Conservation (phyloP, 129 eudicot genomes). For the Pulicaria dysenterica region DNA sequence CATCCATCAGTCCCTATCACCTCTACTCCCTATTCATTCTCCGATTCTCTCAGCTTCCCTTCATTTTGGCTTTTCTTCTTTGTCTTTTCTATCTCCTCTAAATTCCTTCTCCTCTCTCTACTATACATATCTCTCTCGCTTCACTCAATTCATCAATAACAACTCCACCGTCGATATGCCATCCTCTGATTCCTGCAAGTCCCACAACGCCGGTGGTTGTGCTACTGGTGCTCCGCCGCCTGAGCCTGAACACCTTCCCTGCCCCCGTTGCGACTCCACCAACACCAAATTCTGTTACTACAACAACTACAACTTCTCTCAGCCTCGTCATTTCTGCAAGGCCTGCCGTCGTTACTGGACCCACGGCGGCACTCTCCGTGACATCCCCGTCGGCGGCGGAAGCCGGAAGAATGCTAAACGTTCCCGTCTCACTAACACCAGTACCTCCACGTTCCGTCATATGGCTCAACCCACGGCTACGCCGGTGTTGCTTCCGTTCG, state of each 20-base stretch:
- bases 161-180: constrained; percentile 38
- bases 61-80: constrained; percentile 39
- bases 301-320: constrained; percentile 93
- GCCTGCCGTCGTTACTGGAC: constrained; percentile 84
- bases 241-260: constrained; percentile 76
- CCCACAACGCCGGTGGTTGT: constrained; percentile 17
- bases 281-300: constrained; percentile 90
- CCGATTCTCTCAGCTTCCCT: constrained; percentile 35
- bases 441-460: constrained; percentile 31
- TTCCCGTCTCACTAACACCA: constrained; percentile 28
- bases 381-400: constrained; percentile 78
- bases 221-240: constrained; percentile 54
- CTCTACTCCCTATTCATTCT: constrained; percentile 22
- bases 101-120: constrained; percentile 18
- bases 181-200: constrained; percentile 36
- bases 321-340: constrained; percentile 87
- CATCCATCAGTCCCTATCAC: constrained; percentile 42
- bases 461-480: constrained; percentile 35
- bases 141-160: neutral
- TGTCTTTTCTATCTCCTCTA: constrained; percentile 27
- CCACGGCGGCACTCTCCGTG: constrained; percentile 77
- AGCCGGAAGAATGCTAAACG: constrained; percentile 74
- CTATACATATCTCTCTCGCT: neutral
- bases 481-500: constrained; percentile 43
- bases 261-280: constrained; percentile 81